These are phyloP conservation scores for Scytalidium sp. DNA, from an alignment of 2,329 filamentous ascomycete species.

Conservation along the genomic window DNA sequence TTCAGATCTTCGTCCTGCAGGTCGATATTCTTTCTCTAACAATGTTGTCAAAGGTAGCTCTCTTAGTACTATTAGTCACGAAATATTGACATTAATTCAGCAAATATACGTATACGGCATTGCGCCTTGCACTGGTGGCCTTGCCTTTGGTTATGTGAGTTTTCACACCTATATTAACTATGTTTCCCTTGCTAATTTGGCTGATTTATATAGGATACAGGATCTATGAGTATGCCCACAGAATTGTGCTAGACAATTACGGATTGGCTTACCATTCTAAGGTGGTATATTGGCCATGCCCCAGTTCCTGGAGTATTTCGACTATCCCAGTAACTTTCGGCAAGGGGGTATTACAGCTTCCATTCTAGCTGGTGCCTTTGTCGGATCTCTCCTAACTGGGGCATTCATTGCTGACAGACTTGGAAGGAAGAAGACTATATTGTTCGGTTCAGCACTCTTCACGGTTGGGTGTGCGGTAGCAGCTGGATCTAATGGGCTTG, in stretches of 20 bases:
- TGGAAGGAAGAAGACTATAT: conserved; percentile 39
- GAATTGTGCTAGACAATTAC: not conserved
- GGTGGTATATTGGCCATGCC: conserved; percentile 20
- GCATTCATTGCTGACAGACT: conserved; percentile 40
- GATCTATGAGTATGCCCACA: conserved; percentile 14
- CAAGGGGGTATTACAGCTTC: conserved; percentile 36
- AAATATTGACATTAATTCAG: conserved; percentile 3
- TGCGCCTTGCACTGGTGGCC: conserved; percentile 22
- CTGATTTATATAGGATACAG: conserved; percentile 18
- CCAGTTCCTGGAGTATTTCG: conserved; percentile 23
- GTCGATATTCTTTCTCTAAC: not conserved
- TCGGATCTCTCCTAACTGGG: conserved; percentile 39
- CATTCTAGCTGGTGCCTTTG: conserved; percentile 42
- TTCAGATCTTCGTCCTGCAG: not conserved
- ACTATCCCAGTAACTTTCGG: conserved; percentile 21
- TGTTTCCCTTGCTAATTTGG: not conserved
- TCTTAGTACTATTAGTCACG: not conserved
- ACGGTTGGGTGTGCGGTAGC: conserved; percentile 34
- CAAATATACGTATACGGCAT: conserved; percentile 24
- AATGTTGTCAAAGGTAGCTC: not conserved
- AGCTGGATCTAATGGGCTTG: conserved; percentile 17
- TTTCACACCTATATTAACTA: not conserved
- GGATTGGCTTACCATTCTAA: not conserved
- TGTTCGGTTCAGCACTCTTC: conserved; percentile 40
- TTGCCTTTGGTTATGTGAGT: conserved; percentile 22